Base-by-base conservation (phyloP, 1,284 basidiomycete genomes). In the Microbotryum silenes-acaulis region DNA sequence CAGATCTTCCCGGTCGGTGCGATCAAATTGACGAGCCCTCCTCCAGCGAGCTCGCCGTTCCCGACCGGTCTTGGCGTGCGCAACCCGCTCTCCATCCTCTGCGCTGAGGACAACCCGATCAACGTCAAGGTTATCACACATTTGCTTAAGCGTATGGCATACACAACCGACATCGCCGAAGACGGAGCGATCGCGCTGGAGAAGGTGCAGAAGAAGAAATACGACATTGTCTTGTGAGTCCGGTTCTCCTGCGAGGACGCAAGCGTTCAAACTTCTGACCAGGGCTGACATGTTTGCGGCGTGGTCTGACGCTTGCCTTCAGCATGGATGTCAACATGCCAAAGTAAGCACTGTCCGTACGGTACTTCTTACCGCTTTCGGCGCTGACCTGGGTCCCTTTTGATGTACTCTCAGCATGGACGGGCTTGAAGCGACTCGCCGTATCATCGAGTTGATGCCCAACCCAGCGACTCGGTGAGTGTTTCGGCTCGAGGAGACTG, bases 291-390 rank as follows among this genome's bases (percentile, higher is more conserved):
- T 42, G 12, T 6, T 6, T 21, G 14, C 4, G 27, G 8, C 6
- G 21, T 23, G 21, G 48, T 50, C 21, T 50, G 20, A 21, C 10
- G 18, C 12, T 5, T 3, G 16, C 21, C 2, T 16, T 6, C 33
- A 64, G 65, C 1, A 68, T 68, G 66, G 66, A 68, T 54, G 54
- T 68, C 46, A 68, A 68, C 46, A 68, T 68, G 66, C 66, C 66
- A 18, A 42, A 42, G 37, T 42, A 42, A 42, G 37, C 16, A 42
- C 37, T 42, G 1, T 42, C 37, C 5, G 37, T 42, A 6, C 10
- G 10, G 16, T 8, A 10, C 9, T 16, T 6, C 5, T 42, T 5
- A 42, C 37, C 37, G 5, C 12, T 42, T 0, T 42, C 16, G 37
- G 37, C 37, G 37, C 37, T 42, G 16, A 42, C 37, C 37, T 42